A percentile compares a stretch with the other conserved stretches of the same genome.
Conservation (phyloP, 202 grass and related monocot genomes). For the Musa balbisiana region DNA sequence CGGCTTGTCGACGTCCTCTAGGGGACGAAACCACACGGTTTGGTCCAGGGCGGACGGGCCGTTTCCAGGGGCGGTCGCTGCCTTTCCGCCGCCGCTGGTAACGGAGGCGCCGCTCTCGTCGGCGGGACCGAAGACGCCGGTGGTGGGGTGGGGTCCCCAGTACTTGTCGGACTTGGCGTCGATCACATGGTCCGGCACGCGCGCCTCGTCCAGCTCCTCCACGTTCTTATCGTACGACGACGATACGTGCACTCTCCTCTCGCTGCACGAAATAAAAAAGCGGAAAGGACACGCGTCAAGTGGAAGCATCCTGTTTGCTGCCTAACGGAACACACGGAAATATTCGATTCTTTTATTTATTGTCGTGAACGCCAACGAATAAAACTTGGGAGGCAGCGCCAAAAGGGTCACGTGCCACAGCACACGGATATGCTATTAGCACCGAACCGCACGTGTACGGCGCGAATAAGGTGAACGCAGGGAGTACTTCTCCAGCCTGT, state of each 20-base stretch:
- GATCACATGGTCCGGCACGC: slow-evolving; percentile 96
- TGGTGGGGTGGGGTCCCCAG: slow-evolving; percentile 76
- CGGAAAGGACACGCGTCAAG: too few relatives aligned
- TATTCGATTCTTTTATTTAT: too few relatives aligned
- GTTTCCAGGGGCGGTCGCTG: background rate
- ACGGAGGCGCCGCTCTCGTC: background rate
- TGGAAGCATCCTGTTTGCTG: too few relatives aligned
- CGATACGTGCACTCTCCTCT: slow-evolving; percentile 62
- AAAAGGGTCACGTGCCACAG: too few relatives aligned
- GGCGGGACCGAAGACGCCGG: slow-evolving; percentile 68
- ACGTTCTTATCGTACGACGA: slow-evolving; percentile 87
- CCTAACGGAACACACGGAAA: too few relatives aligned
- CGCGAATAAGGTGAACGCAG: too few relatives aligned
- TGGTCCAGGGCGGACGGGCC: slow-evolving; percentile 59
- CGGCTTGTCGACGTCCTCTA: slow-evolving; percentile 72
- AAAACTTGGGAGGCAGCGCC: too few relatives aligned
- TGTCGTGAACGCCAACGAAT: too few relatives aligned
- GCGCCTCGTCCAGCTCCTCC: slow-evolving; percentile 47
- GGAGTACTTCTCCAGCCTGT: too few relatives aligned
- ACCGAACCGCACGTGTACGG: too few relatives aligned
- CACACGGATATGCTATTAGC: too few relatives aligned
- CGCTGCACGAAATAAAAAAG: slow-evolving; percentile 6
- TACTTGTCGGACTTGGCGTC: slow-evolving; percentile 61
- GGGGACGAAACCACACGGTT: slow-evolving; percentile 85
- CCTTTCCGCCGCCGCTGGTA: background rate